Percentiles rank a stretch among this genome's conserved stretches.
These are phyloP conservation scores for Zelonia costaricensis DNA, from an alignment of 208 protist species.

Conservation along the genomic window DNA sequence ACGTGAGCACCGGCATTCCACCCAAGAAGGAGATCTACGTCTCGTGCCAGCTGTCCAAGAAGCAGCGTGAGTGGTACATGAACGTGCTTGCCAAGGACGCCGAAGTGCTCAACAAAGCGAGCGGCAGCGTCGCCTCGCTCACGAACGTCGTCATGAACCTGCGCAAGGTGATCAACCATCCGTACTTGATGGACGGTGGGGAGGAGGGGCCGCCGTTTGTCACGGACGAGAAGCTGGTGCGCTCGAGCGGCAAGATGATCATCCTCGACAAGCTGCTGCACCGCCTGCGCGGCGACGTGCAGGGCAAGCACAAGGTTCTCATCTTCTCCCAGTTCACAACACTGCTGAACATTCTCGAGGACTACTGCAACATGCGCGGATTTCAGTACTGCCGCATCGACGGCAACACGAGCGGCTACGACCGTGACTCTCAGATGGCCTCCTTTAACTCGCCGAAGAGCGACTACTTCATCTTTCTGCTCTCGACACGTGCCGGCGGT, in stretches of 20 bases:
- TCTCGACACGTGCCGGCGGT: slow-evolving; percentile 98
- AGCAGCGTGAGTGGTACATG: slow-evolving; percentile 96
- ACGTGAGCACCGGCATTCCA: slow-evolving; percentile 96
- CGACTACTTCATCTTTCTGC: slow-evolving; percentile 96
- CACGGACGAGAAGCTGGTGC: slow-evolving; percentile 91
- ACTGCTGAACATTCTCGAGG: slow-evolving; percentile 92
- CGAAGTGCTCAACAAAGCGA: slow-evolving; percentile 92
- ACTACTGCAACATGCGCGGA: slow-evolving; percentile 86
- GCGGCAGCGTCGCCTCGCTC: slow-evolving; percentile 55
- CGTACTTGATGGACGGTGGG: slow-evolving; percentile 95
- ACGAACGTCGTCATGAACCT: slow-evolving; percentile 91
- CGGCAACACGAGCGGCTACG: slow-evolving; percentile 85
- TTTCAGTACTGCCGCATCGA: slow-evolving; percentile 91
- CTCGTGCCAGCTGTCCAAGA: slow-evolving; percentile 89
- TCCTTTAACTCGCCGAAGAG: slow-evolving; percentile 92
- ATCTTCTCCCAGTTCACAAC: slow-evolving; percentile 98
- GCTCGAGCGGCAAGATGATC: slow-evolving; percentile 94
- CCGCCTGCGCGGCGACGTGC: slow-evolving; percentile 63
- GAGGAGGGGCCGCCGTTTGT: slow-evolving; percentile 92
- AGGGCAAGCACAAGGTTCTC: slow-evolving; percentile 94
- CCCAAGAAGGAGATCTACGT: slow-evolving; percentile 98
- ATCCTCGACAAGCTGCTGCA: slow-evolving; percentile 95
- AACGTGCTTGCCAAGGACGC: slow-evolving; percentile 95
- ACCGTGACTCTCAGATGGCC: slow-evolving; percentile 94
- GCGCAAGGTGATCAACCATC: slow-evolving; percentile 96